Percentiles rank a stretch among this genome's conserved stretches.
Conservation (phyloP, 352 stramenopile genomes). For the Pythium oligandrum region DNA sequence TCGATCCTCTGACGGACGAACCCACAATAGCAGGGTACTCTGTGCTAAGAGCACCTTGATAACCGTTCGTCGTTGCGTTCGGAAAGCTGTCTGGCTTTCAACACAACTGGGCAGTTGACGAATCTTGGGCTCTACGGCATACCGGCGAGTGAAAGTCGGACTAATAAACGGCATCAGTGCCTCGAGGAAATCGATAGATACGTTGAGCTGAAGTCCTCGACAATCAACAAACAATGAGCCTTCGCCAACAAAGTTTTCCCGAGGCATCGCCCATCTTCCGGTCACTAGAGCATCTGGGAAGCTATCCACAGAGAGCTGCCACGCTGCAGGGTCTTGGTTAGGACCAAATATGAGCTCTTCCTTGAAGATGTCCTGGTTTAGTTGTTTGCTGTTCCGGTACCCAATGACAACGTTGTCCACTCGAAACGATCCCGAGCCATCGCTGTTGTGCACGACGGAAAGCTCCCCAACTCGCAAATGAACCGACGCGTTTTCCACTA, state of each 20-base stretch:
- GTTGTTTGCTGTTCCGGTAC: constrained; percentile 16
- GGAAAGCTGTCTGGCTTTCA: too few relatives aligned
- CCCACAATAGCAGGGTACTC: constrained; percentile 61
- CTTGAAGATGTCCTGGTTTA: not conserved
- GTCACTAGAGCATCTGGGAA: constrained; percentile 66
- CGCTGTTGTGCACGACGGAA: constrained; percentile 22
- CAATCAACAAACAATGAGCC: constrained; percentile 51
- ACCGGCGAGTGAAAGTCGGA: not conserved
- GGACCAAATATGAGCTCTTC: constrained; percentile 73
- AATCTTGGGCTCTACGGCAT: not conserved
- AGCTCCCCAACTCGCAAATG: constrained; percentile 59
- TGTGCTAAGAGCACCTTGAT: constrained; percentile 66
- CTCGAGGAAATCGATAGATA: constrained; percentile 50
- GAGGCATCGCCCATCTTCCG: constrained; percentile 42
- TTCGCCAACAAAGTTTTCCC: constrained; percentile 1
- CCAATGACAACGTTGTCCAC: constrained; percentile 64
- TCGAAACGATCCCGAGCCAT: constrained; percentile 29
- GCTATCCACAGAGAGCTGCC: constrained; percentile 68
- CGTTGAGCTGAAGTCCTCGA: constrained; percentile 61
- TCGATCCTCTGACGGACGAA: constrained; percentile 1
- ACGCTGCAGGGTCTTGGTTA: constrained; percentile 57
- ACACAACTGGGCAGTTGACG: too few relatives aligned
- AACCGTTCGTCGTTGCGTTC: not conserved
- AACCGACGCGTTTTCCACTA: constrained; percentile 23
- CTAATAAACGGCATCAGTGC: constrained; percentile 9